Evolutionary conservation across 169 alveolate genomes (phyloP).

Genomic region (Hammondia hammondi): DNA sequence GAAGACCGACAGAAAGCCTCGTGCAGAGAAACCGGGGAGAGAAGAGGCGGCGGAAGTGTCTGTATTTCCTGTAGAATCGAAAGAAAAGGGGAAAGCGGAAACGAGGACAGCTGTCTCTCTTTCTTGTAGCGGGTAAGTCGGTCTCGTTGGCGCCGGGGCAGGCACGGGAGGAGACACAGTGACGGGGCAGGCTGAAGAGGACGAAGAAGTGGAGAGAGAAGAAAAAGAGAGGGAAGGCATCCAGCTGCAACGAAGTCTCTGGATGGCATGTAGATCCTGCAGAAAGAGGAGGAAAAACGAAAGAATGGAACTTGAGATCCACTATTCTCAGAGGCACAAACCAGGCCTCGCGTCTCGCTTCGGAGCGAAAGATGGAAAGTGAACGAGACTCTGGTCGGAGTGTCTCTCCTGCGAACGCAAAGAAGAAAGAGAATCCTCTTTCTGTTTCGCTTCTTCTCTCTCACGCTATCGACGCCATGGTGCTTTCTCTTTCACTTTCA

Average conservation of each 20-base stretch:
- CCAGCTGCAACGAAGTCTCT: conserved; percentile 20
- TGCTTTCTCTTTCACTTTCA: no score
- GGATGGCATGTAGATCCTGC: background rate
- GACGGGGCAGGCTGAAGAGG: background rate
- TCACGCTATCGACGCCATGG: no score
- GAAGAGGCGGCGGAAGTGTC: background rate
- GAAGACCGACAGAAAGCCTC: background rate
- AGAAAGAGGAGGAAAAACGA: background rate
- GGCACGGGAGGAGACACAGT: background rate
- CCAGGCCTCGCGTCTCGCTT: background rate
- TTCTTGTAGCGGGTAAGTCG: no score
- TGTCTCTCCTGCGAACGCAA: background rate
- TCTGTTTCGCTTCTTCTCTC: no score
- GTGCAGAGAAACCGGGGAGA: background rate
- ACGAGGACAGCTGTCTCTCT: no score
- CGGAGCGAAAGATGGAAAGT: background rate
- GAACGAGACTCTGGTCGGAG: background rate
- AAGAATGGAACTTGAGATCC: background rate
- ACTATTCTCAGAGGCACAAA: background rate
- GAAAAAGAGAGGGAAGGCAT: background rate
- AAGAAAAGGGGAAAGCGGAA: background rate
- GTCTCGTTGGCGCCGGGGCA: no score
- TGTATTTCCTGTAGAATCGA: background rate
- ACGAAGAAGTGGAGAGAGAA: background rate
- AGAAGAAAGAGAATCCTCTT: background rate